A percentile compares a stretch with the other conserved stretches of the same genome.
Evolutionary conservation across 169 alveolate species (phyloP).

Genomic region (Plasmodium ovale): DNA sequence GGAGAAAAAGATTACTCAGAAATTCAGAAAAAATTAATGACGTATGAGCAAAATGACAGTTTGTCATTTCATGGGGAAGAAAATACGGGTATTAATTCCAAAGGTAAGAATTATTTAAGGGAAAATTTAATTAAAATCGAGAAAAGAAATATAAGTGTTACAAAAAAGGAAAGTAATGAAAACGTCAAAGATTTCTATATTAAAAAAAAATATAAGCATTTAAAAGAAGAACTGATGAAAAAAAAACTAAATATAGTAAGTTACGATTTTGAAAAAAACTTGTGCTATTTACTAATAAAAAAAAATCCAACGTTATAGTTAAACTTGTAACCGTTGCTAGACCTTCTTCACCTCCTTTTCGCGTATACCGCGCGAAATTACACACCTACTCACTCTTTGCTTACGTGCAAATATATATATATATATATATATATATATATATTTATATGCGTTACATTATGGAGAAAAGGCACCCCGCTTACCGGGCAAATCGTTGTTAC

Average conservation of each 20-base stretch:
- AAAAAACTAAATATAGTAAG: slow-evolving; percentile 21
- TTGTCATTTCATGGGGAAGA: not conserved
- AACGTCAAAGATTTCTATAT: not conserved
- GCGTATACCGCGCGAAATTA: too few species aligned
- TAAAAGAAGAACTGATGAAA: not conserved
- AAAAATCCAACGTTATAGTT: slow-evolving; percentile 4
- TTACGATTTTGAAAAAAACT: slow-evolving; percentile 37
- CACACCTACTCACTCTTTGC: too few species aligned
- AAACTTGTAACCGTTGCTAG: not conserved
- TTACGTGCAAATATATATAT: too few species aligned
- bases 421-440: too few species aligned
- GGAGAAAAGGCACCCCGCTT: too few species aligned
- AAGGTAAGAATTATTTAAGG: not conserved
- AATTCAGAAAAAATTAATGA: slow-evolving; percentile 21
- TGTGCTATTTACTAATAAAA: slow-evolving; percentile 21
- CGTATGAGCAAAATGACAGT: not conserved
- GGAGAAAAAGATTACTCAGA: slow-evolving; percentile 12
- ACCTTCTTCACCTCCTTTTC: not conserved
- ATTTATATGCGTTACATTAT: too few species aligned
- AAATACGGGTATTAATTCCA: not conserved
- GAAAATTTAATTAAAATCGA: not conserved
- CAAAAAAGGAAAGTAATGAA: slow-evolving; percentile 8
- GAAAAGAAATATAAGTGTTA: not conserved
- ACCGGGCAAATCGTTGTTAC: too few species aligned
- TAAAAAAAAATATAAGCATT: slow-evolving; percentile 3